Evolutionary conservation across 768 basidiomycete species (phyloP).

Genomic region (Chalciporus sphaerocephalus): DNA sequence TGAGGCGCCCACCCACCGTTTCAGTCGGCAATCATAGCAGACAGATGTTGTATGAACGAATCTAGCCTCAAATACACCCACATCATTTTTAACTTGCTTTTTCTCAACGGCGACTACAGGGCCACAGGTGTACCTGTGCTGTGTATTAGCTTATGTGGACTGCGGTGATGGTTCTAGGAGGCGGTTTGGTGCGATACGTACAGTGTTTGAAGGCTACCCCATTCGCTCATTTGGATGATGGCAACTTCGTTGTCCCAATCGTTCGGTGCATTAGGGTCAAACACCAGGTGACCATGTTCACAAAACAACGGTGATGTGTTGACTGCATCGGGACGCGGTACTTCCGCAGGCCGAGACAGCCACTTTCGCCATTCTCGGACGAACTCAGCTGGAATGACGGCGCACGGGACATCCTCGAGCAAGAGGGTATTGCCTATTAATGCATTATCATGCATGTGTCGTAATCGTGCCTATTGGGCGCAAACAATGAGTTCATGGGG

Average conservation of each 20-base stretch:
- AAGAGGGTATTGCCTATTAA: constrained; percentile 43
- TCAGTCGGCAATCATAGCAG: constrained; percentile 57
- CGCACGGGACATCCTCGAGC: constrained; percentile 49
- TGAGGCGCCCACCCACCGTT: constrained; percentile 41
- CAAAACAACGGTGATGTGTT: constrained; percentile 66
- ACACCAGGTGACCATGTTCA: constrained; percentile 53
- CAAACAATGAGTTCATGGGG: constrained; percentile 15
- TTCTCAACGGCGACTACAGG: constrained; percentile 51
- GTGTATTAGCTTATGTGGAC: constrained; percentile 17
- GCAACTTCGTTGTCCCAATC: constrained; percentile 57
- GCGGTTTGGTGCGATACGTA: constrained; percentile 36
- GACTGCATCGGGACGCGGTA: constrained; percentile 53
- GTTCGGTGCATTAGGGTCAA: constrained; percentile 60
- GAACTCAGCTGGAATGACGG: constrained; percentile 59
- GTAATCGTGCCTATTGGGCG: constrained; percentile 51
- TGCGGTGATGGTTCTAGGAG: constrained; percentile 4
- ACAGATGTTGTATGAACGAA: constrained; percentile 51
- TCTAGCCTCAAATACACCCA: constrained; percentile 29
- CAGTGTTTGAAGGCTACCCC: constrained; percentile 58
- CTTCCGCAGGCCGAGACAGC: constrained; percentile 53
- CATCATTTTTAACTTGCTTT: constrained; percentile 20
- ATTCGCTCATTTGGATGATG: constrained; percentile 59
- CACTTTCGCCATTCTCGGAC: constrained; percentile 67
- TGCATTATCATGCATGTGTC: constrained; percentile 56
- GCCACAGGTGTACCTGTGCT: constrained; percentile 51